A percentile compares a stretch with the other conserved stretches of the same genome.
phyloP scores from a whole-genome alignment of 129 eudicot genomes.

The Artemisia argyi region DNA sequence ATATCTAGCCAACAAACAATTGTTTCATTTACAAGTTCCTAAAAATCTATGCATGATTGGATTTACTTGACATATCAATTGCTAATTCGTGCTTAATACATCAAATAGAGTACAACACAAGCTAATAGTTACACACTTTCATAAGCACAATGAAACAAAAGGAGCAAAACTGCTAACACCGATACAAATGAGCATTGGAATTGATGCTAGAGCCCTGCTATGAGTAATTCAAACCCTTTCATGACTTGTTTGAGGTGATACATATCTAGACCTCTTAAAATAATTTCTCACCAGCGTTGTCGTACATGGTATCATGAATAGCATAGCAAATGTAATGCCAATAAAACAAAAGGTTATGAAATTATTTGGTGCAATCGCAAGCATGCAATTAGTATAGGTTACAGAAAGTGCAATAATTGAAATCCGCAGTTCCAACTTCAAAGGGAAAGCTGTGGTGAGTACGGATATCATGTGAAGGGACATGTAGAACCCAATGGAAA shows the following conservation, averaged over 20 bases:
- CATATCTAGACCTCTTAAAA: not conserved
- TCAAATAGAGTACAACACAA: too few relatives aligned
- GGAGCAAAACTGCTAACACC: not conserved
- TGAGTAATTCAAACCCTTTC: not conserved
- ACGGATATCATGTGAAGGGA: conserved; percentile 32
- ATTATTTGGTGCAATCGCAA: conserved; percentile 24
- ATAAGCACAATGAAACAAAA: not conserved
- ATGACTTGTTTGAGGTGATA: conserved; percentile 3
- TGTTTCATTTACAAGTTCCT: too few relatives aligned
- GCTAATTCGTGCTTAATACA: too few relatives aligned
- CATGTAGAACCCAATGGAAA: conserved; percentile 36
- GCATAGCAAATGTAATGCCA: conserved; percentile 11
- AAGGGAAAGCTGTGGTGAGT: conserved; percentile 41
- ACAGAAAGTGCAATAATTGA: conserved; percentile 21
- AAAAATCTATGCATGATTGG: too few relatives aligned
- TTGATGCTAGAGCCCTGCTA: not conserved
- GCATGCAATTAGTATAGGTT: conserved; percentile 31
- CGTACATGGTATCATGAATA: conserved; percentile 14
- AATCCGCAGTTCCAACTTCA: conserved; percentile 34
- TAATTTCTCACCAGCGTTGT: not conserved
- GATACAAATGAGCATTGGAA: not conserved
- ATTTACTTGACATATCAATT: too few relatives aligned
- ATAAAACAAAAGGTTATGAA: not conserved
- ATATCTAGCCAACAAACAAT: too few relatives aligned
- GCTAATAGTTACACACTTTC: not conserved